Evolutionary conservation across 2,329 filamentous ascomycete species (phyloP).

Genomic region (Penicillium sclerotiorum): DNA sequence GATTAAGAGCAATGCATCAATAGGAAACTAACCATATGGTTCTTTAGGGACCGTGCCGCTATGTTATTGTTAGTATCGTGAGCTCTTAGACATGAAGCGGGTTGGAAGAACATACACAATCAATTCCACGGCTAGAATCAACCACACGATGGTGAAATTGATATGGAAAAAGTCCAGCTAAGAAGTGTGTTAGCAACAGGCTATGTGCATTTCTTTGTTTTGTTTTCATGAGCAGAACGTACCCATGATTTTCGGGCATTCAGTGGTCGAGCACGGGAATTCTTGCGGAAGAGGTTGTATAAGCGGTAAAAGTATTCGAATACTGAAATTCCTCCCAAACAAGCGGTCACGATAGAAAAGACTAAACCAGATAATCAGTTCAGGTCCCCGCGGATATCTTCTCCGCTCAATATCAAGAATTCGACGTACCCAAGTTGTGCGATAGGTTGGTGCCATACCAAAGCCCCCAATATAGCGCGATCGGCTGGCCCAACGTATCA

Average conservation of each 20-base stretch:
- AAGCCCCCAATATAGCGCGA: conserved; percentile 62
- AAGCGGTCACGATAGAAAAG: conserved; percentile 46
- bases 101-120: conserved; percentile 36
- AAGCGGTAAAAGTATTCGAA: conserved; percentile 49
- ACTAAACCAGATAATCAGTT: conserved; percentile 28
- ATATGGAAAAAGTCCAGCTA: conserved; percentile 51
- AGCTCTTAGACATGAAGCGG: not conserved
- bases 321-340: conserved; percentile 45
- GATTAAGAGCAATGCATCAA: not conserved
- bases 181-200: conserved; percentile 5
- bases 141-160: conserved; percentile 49
- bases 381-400: not conserved
- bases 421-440: conserved; percentile 42
- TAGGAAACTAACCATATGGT: conserved; percentile 40
- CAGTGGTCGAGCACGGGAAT: conserved; percentile 41
- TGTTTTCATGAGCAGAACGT: conserved; percentile 7
- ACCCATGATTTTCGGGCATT: conserved; percentile 49
- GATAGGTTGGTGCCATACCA: conserved; percentile 60
- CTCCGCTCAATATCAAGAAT: not conserved
- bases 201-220: not conserved
- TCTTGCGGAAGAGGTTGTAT: conserved; percentile 41
- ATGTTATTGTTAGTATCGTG: conserved; percentile 16
- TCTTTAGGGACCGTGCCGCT: conserved; percentile 46
- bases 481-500: conserved; percentile 61
- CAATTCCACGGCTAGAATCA: conserved; percentile 46